Base-by-base conservation (phyloP, 208 protist genomes). In the Leptomonas pyrrhocoris region DNA sequence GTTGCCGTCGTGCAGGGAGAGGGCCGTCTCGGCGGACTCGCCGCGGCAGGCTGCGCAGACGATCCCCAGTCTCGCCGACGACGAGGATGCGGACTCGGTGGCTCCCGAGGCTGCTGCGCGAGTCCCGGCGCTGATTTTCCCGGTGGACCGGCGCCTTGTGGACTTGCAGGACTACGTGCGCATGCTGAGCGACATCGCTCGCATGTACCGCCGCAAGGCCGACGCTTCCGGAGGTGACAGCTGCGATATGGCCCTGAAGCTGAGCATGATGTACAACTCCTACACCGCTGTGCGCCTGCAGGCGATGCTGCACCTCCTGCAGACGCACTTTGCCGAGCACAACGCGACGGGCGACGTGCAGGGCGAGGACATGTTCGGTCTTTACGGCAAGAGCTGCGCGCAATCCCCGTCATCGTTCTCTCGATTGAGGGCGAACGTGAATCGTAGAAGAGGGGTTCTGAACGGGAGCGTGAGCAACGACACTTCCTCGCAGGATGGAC, bases 241-340 rank as follows among this genome's bases (percentile, higher is more conserved):
- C 50, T 25, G 19, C 25, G 50, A 55, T 19, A 55, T 55, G 50
- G 19, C 50, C 8, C 21, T 19, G 23, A 19, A 25, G 7, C 50
- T 55, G 23, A 55, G 50, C 50, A 55, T 55, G 50, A 9, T 55
- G 19, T 55, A 55, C 50, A 55, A 55, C 50, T 19, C 50, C 23
- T 55, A 55, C 50, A 55, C 50, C 21, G 50, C 50, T 8, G 50
- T 55, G 50, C 50, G 50, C 12, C 50, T 55, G 50, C 50, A 55
- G 50, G 50, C 50, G 50, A 9, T 55, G 50, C 50, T 55, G 50
- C 11, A 9, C 7, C 16, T 55, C 16, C 18, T 55, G 6, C 50
- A 21, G 7, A 15, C 16, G 0, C 50, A 55, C 50, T 55, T 55
- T 55, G 50, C 50, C 11, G 0, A 9, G 50, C 50, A 55, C 21